Evolutionary conservation across 371 early-diverging fungal genomes (phyloP), one percentile per base, ranked within the genome.

Genomic region (Mucor plumbeus): DNA sequence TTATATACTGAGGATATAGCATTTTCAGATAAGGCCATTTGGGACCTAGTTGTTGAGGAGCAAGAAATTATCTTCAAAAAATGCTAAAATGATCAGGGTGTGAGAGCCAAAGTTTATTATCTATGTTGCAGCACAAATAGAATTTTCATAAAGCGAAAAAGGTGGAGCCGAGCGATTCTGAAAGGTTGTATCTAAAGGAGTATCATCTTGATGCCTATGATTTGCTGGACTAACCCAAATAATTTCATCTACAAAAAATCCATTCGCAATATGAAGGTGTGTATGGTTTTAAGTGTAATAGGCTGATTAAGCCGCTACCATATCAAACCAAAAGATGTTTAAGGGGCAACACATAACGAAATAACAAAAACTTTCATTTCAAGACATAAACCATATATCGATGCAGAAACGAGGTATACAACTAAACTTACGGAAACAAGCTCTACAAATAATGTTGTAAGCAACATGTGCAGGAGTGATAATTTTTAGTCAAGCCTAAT

Each of bases 91-190:
- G 26, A 3, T 3, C 26, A 26, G 26, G 26, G 1, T 1, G 3
- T 1, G 3, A 26, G 26, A 26, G 26, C 3, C 26, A 26, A 26
- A 26, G 26, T 26, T 26, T 1, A 26, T 26, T 26, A 3, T 26
- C 26, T 26, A 26, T 26, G 26, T 1, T 26, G 26, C 3, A 26
- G 55, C 59, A 19, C 31, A 15, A 43, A 63, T 63, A 57, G 41
- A 55, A 43, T 33, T 63, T 63, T 41, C 63, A 55, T 41, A 40
- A 61, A 63, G 63, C 39, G 55, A 63, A 63, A 64, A 64, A 54
- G 55, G 55, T 33, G 34, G 34, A 54, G 55, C 34, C 55, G 40
- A 59, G 59, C 59, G 41, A 21, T 43, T 59, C 59, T 59, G 41
- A 19, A 59, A 59, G 26, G 3, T 26, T 26, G 26, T 26, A 26